phyloP scores from a whole-genome alignment of 352 stramenopile genomes.

The Globisporangium splendens region DNA sequence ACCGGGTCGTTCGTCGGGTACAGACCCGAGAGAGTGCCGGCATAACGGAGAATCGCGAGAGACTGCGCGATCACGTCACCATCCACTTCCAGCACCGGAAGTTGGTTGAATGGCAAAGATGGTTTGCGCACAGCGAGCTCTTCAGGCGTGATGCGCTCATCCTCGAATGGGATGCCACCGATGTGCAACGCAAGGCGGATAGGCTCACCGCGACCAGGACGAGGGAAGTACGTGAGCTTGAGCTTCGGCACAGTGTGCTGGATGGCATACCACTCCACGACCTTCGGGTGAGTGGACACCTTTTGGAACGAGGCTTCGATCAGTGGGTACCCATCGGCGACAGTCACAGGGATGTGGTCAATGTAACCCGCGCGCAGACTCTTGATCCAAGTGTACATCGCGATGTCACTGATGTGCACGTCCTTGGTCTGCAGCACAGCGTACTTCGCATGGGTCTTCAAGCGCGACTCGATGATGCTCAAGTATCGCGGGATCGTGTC shows the following conservation, averaged over 20 bases:
- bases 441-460: slow-evolving; percentile 8
- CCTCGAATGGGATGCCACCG: slow-evolving; percentile 42
- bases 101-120: slow-evolving; percentile 29
- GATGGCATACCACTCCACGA: slow-evolving; percentile 27
- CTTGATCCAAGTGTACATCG: slow-evolving; percentile 26
- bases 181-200: slow-evolving; percentile 47
- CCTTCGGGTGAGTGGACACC: slow-evolving; percentile 19
- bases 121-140: slow-evolving; percentile 29
- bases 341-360: slow-evolving; percentile 32
- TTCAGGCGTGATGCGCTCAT: slow-evolving; percentile 36
- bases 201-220: slow-evolving; percentile 41
- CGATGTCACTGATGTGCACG: slow-evolving; percentile 35
- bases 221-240: slow-evolving; percentile 58
- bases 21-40: slow-evolving; percentile 36
- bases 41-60: slow-evolving; percentile 54
- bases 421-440: slow-evolving; percentile 35
- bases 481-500: slow-evolving; percentile 11
- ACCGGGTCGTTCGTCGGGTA: slow-evolving; percentile 29
- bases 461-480: slow-evolving; percentile 6
- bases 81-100: slow-evolving; percentile 31
- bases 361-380: slow-evolving; percentile 22
- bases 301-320: slow-evolving; percentile 27
- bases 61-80: slow-evolving; percentile 15
- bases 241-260: slow-evolving; percentile 21
- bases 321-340: slow-evolving; percentile 26